Evolutionary conservation across 306 rosid species (phyloP).

Genomic region (Senna siamea): DNA sequence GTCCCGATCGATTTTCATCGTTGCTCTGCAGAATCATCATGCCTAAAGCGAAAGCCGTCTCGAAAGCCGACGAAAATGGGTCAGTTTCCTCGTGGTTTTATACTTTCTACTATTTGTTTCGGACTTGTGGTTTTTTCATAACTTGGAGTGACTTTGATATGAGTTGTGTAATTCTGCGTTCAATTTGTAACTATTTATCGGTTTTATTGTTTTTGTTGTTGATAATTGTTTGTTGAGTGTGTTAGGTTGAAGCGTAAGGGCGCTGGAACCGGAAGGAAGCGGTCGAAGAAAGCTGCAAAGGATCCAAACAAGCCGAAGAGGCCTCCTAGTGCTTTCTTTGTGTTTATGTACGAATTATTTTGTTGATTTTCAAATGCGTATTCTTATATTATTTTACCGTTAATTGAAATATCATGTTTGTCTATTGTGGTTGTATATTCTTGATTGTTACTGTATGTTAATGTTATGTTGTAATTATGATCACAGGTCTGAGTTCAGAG

Average conservation of each 20-base stretch:
- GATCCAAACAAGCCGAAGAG: slow-evolving; percentile 95
- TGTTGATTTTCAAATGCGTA: not conserved
- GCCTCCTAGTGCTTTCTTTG: slow-evolving; percentile 95
- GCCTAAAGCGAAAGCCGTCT: slow-evolving; percentile 69
- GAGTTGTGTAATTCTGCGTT: not conserved
- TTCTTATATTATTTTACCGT: no score
- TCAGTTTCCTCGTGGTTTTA: slow-evolving; percentile 31
- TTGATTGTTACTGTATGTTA: not conserved
- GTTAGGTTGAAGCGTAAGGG: slow-evolving; percentile 72
- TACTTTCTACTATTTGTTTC: not conserved
- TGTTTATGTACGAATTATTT: slow-evolving; percentile 63
- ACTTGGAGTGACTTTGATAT: not conserved
- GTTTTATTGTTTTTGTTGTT: not conserved
- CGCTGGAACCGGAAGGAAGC: slow-evolving; percentile 65
- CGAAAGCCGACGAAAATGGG: slow-evolving; percentile 55
- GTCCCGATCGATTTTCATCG: slow-evolving; percentile 3
- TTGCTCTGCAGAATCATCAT: slow-evolving; percentile 46
- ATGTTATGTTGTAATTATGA: not conserved
- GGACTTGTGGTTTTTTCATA: not conserved
- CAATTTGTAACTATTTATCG: not conserved
- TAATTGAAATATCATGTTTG: no score
- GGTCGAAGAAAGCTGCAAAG: slow-evolving; percentile 67
- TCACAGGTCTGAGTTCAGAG: slow-evolving; percentile 88
- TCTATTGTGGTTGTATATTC: not conserved
- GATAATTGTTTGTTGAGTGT: not conserved